phyloP scores from a whole-genome alignment of 208 protist species.

The Trypanosoma brucei region DNA sequence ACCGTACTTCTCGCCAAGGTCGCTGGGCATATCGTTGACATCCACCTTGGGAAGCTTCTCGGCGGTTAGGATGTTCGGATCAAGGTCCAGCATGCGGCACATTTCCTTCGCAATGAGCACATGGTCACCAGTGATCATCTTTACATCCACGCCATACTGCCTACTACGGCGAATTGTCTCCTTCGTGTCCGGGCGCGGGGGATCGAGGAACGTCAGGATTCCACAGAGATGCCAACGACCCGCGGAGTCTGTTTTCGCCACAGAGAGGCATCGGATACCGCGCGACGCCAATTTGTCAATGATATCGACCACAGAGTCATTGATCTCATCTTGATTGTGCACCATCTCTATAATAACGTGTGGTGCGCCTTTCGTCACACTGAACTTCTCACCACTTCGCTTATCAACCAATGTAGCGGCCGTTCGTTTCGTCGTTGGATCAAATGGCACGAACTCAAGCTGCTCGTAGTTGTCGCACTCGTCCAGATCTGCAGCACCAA shows the following conservation, averaged over 20 bases:
- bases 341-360: conserved; percentile 77
- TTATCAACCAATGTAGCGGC: conserved; percentile 56
- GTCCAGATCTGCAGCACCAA: conserved; percentile 65
- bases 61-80: conserved; percentile 51
- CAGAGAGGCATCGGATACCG: conserved; percentile 71
- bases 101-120: conserved; percentile 93
- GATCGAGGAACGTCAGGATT: conserved; percentile 90
- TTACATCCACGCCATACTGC: conserved; percentile 89
- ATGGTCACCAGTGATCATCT: conserved; percentile 95
- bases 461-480: conserved; percentile 79
- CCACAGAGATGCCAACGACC: conserved; percentile 74
- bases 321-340: conserved; percentile 74
- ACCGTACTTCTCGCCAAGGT: conserved; percentile 65
- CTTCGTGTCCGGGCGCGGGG: conserved; percentile 88
- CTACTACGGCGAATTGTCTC: conserved; percentile 78
- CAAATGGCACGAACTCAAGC: conserved; percentile 65
- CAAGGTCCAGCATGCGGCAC: conserved; percentile 86
- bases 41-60: conserved; percentile 21
- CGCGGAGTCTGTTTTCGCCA: conserved; percentile 52
- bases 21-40: conserved; percentile 40
- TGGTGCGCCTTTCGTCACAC: conserved; percentile 86
- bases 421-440: conserved; percentile 65
- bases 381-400: conserved; percentile 66
- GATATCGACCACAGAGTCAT: conserved; percentile 61
- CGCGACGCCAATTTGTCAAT: conserved; percentile 62